Evolutionary conservation across 2,329 filamentous ascomycete genomes (phyloP), one percentile per base, ranked within the genome.

Genomic region (Lachnellula subtilissima): DNA sequence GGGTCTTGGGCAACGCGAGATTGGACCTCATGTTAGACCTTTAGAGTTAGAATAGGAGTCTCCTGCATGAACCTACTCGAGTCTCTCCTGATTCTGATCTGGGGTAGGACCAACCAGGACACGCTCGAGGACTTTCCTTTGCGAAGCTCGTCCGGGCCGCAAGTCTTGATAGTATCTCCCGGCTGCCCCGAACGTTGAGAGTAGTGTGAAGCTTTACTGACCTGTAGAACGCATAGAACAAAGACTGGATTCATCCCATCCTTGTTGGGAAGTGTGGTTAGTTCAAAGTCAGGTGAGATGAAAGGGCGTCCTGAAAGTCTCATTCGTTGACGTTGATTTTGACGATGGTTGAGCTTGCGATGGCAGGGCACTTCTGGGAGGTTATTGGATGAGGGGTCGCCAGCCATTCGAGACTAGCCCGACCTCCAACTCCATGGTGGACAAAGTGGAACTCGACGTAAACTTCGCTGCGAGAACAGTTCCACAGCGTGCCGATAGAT

Each of bases 21-120:
- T 62, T 67, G 66, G 64, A 60, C 56, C 61, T 61, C 56, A 56
- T 59, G 51, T 46, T 53, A 50, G 48, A 48, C 48, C 51, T 54
- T 61, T 53, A 48, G 48, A 48, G 52, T 66, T 62, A 64, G 58
- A 67, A 67, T 17, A 57, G 62, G 66, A 65, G 53, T 51, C 66
- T 67, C 67, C 66, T 68, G 67, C 66, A 69, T 69, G 61, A 66
- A 62, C 65, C 62, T 63, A 61, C 65, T 61, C 55, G 58, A 58
- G 43, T 50, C 56, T 62, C 60, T 64, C 62, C 60, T 64, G 55
- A 54, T 50, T 60, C 40, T 58, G 52, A 56, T 60, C 54, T 64
- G 59, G 59, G 63, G 62, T 57, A 64, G 61, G 61, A 62, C 63
- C 64, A 65, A 64, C 60, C 62, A 58, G 50, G 47, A 59, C 45